These are phyloP conservation scores for Krasilnikovozyma curviuscula DNA, from an alignment of 768 basidiomycete species.

Conservation along the genomic window DNA sequence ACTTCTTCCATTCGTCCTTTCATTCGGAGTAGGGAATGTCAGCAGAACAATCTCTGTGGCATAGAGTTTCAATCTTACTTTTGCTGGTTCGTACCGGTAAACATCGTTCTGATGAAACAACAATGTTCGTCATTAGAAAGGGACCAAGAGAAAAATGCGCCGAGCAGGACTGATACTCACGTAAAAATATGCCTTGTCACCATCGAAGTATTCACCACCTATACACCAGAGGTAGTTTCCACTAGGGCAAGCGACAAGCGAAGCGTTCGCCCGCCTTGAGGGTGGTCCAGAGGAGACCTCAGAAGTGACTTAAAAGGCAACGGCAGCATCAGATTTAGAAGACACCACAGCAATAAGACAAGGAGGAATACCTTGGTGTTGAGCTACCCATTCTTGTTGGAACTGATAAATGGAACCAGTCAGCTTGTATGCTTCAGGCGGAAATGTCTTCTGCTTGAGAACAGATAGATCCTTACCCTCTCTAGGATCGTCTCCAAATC, in stretches of 20 bases:
- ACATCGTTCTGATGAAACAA: slow-evolving; percentile 41
- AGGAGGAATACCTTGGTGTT: slow-evolving; percentile 33
- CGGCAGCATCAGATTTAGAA: background rate
- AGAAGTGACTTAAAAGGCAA: slow-evolving; percentile 41
- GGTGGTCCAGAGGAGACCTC: slow-evolving; percentile 69
- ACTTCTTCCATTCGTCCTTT: slow-evolving; percentile 75
- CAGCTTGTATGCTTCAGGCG: background rate
- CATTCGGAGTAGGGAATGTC: background rate
- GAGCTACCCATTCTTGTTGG: slow-evolving; percentile 58
- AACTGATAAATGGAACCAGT: slow-evolving; percentile 23
- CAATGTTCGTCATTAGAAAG: background rate
- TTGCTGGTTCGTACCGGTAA: slow-evolving; percentile 67
- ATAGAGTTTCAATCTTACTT: slow-evolving; percentile 29
- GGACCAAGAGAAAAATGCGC: background rate
- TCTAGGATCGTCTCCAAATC: slow-evolving; percentile 73
- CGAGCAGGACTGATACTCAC: background rate
- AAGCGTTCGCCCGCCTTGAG: slow-evolving; percentile 62
- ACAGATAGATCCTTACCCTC: slow-evolving; percentile 33
- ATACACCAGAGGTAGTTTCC: slow-evolving; percentile 54
- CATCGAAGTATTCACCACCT: slow-evolving; percentile 32
- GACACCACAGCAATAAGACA: background rate
- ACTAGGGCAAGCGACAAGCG: slow-evolving; percentile 56
- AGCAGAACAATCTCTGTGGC: background rate
- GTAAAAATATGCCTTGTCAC: slow-evolving; percentile 45
- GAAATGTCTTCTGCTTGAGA: background rate